A percentile compares a stretch with the other conserved stretches of the same genome.
phyloP scores from a whole-genome alignment of 108 stramenopile genomes.

The Fragilariopsis cylindrus region DNA sequence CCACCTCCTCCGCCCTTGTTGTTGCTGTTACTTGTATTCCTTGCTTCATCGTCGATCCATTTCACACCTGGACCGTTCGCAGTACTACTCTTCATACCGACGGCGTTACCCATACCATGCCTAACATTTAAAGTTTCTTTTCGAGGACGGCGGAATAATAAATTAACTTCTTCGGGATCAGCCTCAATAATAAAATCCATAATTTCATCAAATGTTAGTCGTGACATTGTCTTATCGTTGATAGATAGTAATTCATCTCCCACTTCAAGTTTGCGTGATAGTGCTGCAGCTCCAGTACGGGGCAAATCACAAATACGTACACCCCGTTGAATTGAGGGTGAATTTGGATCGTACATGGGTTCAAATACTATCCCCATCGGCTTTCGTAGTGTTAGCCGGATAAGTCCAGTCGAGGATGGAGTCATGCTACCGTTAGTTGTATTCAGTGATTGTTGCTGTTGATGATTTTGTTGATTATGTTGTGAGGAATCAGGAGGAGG shows the following conservation, averaged over 20 bases:
- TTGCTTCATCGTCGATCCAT: slow-evolving; percentile 63
- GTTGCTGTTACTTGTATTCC: slow-evolving; percentile 18
- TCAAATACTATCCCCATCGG: slow-evolving; percentile 92
- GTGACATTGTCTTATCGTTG: slow-evolving; percentile 84
- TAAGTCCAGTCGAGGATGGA: slow-evolving; percentile 55
- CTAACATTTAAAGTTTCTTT: slow-evolving; percentile 55
- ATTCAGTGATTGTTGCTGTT: slow-evolving; percentile 7
- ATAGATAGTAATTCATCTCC: slow-evolving; percentile 85
- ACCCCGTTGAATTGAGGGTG: slow-evolving; percentile 57
- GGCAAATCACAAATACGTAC: slow-evolving; percentile 88
- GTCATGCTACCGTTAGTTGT: slow-evolving; percentile 1
- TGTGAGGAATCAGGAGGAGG: background rate
- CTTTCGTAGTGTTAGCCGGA: slow-evolving; percentile 77
- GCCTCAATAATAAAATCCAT: slow-evolving; percentile 92
- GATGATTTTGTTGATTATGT: background rate
- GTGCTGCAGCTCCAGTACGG: slow-evolving; percentile 81
- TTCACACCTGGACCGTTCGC: slow-evolving; percentile 50
- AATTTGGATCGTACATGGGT: slow-evolving; percentile 83
- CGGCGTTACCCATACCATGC: slow-evolving; percentile 33
- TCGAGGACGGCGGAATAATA: slow-evolving; percentile 78
- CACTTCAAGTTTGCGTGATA: slow-evolving; percentile 73
- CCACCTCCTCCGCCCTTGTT: slow-evolving; percentile 26
- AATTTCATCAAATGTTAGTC: slow-evolving; percentile 86
- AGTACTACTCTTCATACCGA: background rate
- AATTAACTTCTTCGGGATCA: slow-evolving; percentile 77